Evolutionary conservation across 495 filamentous ascomycete species (phyloP).

Genomic region (Aspergillus sparsus): DNA sequence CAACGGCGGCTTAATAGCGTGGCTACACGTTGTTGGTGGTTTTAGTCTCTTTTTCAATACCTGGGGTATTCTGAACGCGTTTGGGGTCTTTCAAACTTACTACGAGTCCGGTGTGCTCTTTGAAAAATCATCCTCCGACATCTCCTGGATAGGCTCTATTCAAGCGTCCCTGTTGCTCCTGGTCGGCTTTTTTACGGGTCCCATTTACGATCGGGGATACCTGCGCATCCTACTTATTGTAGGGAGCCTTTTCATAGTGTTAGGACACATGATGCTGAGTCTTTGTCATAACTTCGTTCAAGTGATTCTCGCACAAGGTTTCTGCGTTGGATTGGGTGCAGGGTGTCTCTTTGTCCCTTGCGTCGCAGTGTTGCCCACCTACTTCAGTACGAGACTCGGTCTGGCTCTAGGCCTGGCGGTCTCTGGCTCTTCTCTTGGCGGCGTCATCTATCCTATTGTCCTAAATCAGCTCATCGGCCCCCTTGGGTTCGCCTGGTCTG

Average conservation of each 20-base stretch:
- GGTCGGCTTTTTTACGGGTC: constrained; percentile 55
- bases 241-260: constrained; percentile 33
- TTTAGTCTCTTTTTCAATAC: constrained; percentile 27
- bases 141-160: constrained; percentile 53
- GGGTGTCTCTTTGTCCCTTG: constrained; percentile 38
- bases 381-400: constrained; percentile 36
- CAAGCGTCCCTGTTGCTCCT: constrained; percentile 60
- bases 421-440: constrained; percentile 36
- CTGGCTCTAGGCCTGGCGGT: constrained; percentile 34
- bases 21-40: constrained; percentile 14
- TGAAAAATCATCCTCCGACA: constrained; percentile 38
- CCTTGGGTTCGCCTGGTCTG: constrained; percentile 28
- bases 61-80: constrained; percentile 36
- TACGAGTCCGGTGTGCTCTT: constrained; percentile 24
- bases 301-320: constrained; percentile 38
- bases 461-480: constrained; percentile 23
- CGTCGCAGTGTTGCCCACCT: constrained; percentile 37
- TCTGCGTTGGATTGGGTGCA: constrained; percentile 41
- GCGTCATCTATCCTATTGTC: constrained; percentile 39
- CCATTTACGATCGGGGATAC: constrained; percentile 60
- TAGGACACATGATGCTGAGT: constrained; percentile 49
- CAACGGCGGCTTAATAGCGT: constrained; percentile 11
- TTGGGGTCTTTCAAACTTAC: constrained; percentile 37
- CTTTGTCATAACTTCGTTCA: constrained; percentile 35
- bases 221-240: constrained; percentile 45